Base-by-base conservation (phyloP, 345 rosid species). In the Eucalyptus lansdowneana region DNA sequence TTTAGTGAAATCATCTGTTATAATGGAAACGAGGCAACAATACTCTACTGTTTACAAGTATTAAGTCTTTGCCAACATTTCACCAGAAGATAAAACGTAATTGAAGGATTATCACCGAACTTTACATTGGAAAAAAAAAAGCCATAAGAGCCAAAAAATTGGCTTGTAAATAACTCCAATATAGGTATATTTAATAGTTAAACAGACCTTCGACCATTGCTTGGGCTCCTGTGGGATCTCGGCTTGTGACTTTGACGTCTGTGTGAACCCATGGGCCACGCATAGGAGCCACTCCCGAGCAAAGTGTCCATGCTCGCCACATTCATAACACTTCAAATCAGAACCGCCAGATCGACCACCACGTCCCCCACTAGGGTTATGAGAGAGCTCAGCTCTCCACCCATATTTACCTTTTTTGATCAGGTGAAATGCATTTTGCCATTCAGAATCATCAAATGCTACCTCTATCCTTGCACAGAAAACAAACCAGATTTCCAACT, bases 221-320 rank as follows among this genome's bases (percentile, higher is more conserved):
- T 89, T 21, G 88, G 88, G 80, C 90, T 89, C n/a, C 86, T 86
- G 62, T 69, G 62, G 44, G 69, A 50, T 51, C 88, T 67, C 4
- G 90, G 88, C 34, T 56, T 89, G 54, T 86, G 90, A 54, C 88
- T 67, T 21, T 31, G 47, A n/a, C 69, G 21, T 29, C 67, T 76
- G 29, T 49, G 31, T 87, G 80, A 65, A 76, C 89, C 54, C 54
- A 51, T 51, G 54, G 54, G 21, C 89, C 21, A n/a, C 44, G 21
- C 88, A 83, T 9, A 81, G 56, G 51, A 81, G 88, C 34, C 90
- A 86, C 87, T 86, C 76, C 58, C 88, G 86, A 27, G 56, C 90
- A 69, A 89, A 86, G 83, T 89, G 90, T 60, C 90, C 90, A 34
- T 69, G 88, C 88, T 89, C 86, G 51, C 90, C 88, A 69, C 88